Evolutionary conservation across 2,329 filamentous ascomycete species (phyloP).

Genomic region (Claviceps paspali): DNA sequence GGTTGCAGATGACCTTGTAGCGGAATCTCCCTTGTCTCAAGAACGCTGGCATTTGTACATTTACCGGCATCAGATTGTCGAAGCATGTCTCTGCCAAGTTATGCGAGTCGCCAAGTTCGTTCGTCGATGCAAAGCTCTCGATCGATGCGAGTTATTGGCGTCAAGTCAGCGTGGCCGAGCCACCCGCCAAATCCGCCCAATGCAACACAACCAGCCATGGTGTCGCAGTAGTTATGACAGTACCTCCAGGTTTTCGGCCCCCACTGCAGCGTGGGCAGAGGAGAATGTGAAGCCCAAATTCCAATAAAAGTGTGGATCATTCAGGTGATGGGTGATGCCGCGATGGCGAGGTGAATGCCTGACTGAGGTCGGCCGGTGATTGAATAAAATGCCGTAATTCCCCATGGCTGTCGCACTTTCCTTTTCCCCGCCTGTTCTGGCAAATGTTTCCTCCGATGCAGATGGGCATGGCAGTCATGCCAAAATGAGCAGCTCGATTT

Average conservation of each 20-base stretch:
- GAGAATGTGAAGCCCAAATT: constrained; percentile 1
- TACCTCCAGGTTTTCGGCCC: constrained; percentile 1
- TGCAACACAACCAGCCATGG: not conserved
- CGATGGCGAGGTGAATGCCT: not conserved
- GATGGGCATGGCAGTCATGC: not conserved
- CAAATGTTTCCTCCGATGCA: not conserved
- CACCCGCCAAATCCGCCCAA: not conserved
- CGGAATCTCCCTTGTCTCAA: not conserved
- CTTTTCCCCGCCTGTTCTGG: not conserved
- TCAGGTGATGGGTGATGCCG: constrained; percentile 1
- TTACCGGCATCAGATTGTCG: not conserved
- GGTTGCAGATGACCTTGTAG: not conserved
- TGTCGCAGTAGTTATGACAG: no score
- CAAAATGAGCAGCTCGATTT: constrained; percentile 6
- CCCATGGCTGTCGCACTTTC: not conserved
- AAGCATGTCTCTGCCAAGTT: not conserved
- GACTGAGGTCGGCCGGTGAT: not conserved
- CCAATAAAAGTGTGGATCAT: constrained; percentile 6
- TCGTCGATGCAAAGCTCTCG: not conserved
- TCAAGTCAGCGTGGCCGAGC: not conserved
- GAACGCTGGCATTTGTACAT: not conserved
- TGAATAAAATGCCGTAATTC: constrained; percentile 5
- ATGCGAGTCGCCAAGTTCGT: not conserved
- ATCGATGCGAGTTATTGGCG: not conserved
- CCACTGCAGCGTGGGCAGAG: not conserved